Conservation (phyloP, 2,329 filamentous ascomycete species). For the Pseudogymnoascus sp. region DNA sequence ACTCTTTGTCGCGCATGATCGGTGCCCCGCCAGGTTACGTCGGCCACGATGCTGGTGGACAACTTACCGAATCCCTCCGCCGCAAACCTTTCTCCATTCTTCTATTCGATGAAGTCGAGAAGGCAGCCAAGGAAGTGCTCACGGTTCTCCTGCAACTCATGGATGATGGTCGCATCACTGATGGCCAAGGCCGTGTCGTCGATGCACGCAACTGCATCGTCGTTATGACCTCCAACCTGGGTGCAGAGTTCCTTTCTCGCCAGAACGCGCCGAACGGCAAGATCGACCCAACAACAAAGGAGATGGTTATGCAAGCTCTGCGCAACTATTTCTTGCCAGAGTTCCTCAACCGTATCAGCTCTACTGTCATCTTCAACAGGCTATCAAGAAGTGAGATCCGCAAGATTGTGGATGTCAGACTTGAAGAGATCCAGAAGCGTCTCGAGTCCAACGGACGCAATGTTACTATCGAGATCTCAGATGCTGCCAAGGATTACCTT, state of each 20-base stretch:
- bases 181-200: conserved; percentile 89
- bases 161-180: conserved; percentile 97
- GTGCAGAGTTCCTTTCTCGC: conserved; percentile 84
- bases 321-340: conserved; percentile 97
- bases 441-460: conserved; percentile 79
- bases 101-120: conserved; percentile 96
- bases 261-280: conserved; percentile 69
- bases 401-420: conserved; percentile 86
- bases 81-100: conserved; percentile 96
- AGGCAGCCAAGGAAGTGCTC: conserved; percentile 93
- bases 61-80: conserved; percentile 88
- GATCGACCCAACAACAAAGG: conserved; percentile 77
- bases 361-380: conserved; percentile 96
- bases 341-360: conserved; percentile 96
- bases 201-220: conserved; percentile 98
- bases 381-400: conserved; percentile 84
- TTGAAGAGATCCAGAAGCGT: conserved; percentile 83
- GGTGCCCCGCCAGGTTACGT: conserved; percentile 95
- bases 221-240: conserved; percentile 97
- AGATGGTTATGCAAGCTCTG: conserved; percentile 83
- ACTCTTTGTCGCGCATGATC: conserved; percentile 94
- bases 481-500: conserved; percentile 87
- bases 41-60: conserved; percentile 89
- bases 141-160: conserved; percentile 98
- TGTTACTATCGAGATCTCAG: conserved; percentile 71